Base-by-base conservation (phyloP, 1,284 basidiomycete genomes). In the Blastosporella zonata region DNA sequence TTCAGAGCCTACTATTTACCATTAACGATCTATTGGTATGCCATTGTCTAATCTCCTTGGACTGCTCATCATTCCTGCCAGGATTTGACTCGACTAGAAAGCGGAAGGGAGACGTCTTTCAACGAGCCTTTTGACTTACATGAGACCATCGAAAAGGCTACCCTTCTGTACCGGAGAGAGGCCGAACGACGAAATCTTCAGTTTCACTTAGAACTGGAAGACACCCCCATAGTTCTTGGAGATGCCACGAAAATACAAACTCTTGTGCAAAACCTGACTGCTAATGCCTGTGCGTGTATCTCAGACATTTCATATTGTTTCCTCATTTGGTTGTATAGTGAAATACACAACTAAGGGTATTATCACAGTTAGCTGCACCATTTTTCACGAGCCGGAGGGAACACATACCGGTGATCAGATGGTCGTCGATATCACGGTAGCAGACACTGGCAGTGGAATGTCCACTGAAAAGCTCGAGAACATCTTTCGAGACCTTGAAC, bases 401-500 rank as follows among this genome's bases (percentile, higher is more conserved):
- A 66, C 81, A 7, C 70, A 75, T 3, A 64, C 65, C 51, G 54
- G 65, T 1, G 67, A 69, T 13, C 74, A 79, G 52, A 72, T 81
- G 4, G 81, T 81, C 1, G 77, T 91, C 27, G 87, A 91, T 64
- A 84, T 92, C 39, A 64, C 82, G 23, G 82, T 93, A n/a, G 72
- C 77, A 7, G 90, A 93, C 59, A 87, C 87, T 1, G 90, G 90
- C 0, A 81, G 79, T 56, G 92, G 92, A 3, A 94, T 95, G 43
- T 65, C 83, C 0, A 70, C 74, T 5, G 76, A 77, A 34, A 88
- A 88, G 65, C 74, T 94, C 20, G 87, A 90, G 62, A 81, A 79
- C 49, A 90, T 94, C 52, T 94, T 94, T 69, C 73, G 90, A 44
- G 88, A 92, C 52, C 89, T 95, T 53, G 91, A 93, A 66, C 86